These are phyloP conservation scores for Termitomyces sp. DNA, from an alignment of 768 basidiomycete genomes.

Conservation along the genomic window DNA sequence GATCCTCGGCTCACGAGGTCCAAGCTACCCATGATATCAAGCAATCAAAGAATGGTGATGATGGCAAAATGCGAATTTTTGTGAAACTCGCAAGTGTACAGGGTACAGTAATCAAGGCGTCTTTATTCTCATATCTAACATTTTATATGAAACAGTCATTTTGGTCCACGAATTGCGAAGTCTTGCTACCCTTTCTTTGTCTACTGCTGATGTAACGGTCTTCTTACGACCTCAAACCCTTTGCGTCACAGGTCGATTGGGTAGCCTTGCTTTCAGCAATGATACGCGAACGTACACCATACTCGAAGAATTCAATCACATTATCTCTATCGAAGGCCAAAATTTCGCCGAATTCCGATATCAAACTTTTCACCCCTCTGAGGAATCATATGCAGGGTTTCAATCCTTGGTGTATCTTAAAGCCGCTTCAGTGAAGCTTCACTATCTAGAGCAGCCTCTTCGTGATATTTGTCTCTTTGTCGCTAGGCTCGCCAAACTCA, in stretches of 20 bases:
- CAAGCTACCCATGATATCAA: neutral
- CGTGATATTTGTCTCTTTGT: constrained; percentile 82
- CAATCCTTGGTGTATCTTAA: constrained; percentile 78
- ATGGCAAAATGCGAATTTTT: constrained; percentile 70
- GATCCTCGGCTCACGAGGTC: neutral
- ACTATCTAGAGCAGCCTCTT: constrained; percentile 89
- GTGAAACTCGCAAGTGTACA: constrained; percentile 82
- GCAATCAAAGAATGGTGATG: constrained; percentile 1
- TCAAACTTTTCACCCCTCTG: constrained; percentile 79
- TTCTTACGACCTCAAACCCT: constrained; percentile 68
- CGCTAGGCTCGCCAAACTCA: constrained; percentile 81
- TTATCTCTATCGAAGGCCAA: constrained; percentile 90
- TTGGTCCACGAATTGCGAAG: constrained; percentile 65
- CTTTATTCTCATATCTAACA: neutral
- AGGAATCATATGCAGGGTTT: constrained; percentile 66
- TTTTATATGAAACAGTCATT: constrained; percentile 42
- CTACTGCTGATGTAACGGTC: constrained; percentile 83
- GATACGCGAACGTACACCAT: constrained; percentile 49
- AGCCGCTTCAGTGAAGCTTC: constrained; percentile 86
- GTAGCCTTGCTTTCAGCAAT: constrained; percentile 78
- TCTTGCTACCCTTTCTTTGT: constrained; percentile 83
- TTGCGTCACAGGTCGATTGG: constrained; percentile 74
- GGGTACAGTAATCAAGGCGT: constrained; percentile 34
- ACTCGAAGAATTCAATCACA: constrained; percentile 68
- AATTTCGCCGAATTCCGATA: constrained; percentile 93